Evolutionary conservation across 345 rosid species (phyloP).

Genomic region (Gossypium ekmanianum): DNA sequence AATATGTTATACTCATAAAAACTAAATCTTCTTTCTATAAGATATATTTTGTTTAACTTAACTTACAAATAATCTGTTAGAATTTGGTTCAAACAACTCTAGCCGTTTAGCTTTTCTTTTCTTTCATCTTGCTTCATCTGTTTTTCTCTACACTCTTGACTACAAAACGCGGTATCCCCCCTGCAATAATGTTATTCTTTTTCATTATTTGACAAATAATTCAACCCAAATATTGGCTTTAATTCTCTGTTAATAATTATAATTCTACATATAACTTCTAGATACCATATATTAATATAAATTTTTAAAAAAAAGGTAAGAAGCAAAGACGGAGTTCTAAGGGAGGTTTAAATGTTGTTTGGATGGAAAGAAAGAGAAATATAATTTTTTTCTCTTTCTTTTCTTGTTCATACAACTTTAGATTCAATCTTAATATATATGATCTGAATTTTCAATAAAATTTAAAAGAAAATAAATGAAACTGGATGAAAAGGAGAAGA

Average conservation of each 20-base stretch:
- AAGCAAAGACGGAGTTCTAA: not conserved
- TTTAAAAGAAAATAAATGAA: not conserved
- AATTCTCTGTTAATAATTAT: too few relatives aligned
- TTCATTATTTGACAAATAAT: not conserved
- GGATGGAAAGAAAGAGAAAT: too few relatives aligned
- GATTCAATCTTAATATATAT: not conserved
- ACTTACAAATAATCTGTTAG: too few relatives aligned
- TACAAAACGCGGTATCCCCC: conserved; percentile 87
- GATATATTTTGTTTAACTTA: too few relatives aligned
- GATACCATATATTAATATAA: too few relatives aligned
- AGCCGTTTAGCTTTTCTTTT: conserved; percentile 28
- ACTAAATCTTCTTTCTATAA: too few relatives aligned
- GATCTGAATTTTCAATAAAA: not conserved
- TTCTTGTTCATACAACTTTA: too few relatives aligned
- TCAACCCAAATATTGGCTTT: not conserved
- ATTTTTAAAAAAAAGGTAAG: not conserved
- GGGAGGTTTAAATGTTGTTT: not conserved
- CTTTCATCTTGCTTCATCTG: conserved; percentile 68
- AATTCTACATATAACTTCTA: too few relatives aligned
- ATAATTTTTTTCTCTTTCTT: too few relatives aligned
- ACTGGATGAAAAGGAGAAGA: not conserved
- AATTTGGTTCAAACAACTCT: too few relatives aligned
- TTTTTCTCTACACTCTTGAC: conserved; percentile 76
- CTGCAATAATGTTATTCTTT: conserved; percentile 24
- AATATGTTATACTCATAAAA: too few relatives aligned